Conservation (phyloP, 192 early-diverging fungal species). For the Neocallimastix lanati region DNA sequence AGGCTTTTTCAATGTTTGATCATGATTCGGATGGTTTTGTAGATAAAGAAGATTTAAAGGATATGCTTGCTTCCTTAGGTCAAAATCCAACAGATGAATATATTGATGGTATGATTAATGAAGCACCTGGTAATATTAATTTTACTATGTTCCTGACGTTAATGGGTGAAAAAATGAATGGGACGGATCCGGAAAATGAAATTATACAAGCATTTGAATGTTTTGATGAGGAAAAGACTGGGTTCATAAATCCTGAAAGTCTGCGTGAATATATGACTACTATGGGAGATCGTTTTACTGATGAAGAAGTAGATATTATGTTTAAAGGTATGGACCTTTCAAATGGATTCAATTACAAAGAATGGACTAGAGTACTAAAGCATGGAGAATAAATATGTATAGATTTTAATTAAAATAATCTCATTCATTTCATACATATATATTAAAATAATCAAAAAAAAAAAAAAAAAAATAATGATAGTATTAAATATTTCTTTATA, state of each 20-base stretch:
- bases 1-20: slow-evolving; percentile 91
- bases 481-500: too few relatives aligned
- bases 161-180: slow-evolving; percentile 81
- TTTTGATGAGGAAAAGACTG: slow-evolving; percentile 73
- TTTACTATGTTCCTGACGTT: slow-evolving; percentile 94
- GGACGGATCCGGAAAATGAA: slow-evolving; percentile 78
- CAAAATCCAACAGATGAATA: slow-evolving; percentile 54
- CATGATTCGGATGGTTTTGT: slow-evolving; percentile 81
- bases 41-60: slow-evolving; percentile 80
- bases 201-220: slow-evolving; percentile 82
- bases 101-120: slow-evolving; percentile 77
- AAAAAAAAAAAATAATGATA: too few relatives aligned
- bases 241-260: slow-evolving; percentile 59
- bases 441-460: too few relatives aligned
- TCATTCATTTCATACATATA: too few relatives aligned
- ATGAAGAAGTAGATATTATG: slow-evolving; percentile 86
- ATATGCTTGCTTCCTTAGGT: slow-evolving; percentile 62
- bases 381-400: too few relatives aligned
- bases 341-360: slow-evolving; percentile 72
- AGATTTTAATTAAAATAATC: too few relatives aligned
- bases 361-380: slow-evolving; percentile 81
- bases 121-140: slow-evolving; percentile 79
- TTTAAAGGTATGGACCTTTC: slow-evolving; percentile 70
- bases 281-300: slow-evolving; percentile 83
- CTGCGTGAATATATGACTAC: slow-evolving; percentile 75